phyloP scores from a whole-genome alignment of 164 flowering plant species.

The Vitis vinifera region ASM3070453v1 NC_081822.1:23207001-23207500 shows the following conservation, averaged over 20 bases:
- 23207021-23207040: no score
- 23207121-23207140: constrained; percentile 91
- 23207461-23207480: no score
- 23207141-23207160: constrained; percentile 87
- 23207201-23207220: neutral
- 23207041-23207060: no score
- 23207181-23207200: neutral
- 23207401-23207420: no score
- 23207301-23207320: neutral
- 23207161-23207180: constrained; percentile 83
- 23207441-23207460: no score
- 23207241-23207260: neutral
- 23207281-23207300: neutral
- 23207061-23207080: neutral
- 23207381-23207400: neutral
- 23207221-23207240: neutral
- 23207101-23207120: constrained; percentile 63
- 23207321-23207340: neutral
- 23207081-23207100: neutral
- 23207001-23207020: no score
- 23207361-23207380: neutral
- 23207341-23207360: neutral
- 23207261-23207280: neutral
- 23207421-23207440: no score
- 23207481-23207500: no score